Conservation (phyloP, 352 stramenopile genomes). For the Phytopythium boreale region DNA sequence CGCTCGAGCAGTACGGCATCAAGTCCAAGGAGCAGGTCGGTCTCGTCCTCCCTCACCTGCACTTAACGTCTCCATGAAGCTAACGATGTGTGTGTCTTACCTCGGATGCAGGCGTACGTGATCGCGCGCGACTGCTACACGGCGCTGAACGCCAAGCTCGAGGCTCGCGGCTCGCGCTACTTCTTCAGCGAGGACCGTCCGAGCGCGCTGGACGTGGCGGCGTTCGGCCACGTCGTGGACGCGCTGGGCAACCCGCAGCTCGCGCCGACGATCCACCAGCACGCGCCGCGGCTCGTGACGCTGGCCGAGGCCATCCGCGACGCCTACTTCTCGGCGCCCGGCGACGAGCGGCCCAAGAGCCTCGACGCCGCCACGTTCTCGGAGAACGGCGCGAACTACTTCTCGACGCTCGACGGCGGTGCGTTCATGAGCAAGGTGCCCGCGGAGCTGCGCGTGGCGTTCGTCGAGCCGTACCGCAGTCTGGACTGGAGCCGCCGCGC, state of each 20-base stretch:
- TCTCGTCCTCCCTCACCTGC: not conserved
- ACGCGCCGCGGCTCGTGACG: slow-evolving; percentile 69
- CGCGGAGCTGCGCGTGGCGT: slow-evolving; percentile 50
- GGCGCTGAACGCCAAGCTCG: slow-evolving; percentile 77
- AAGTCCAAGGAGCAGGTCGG: slow-evolving; percentile 61
- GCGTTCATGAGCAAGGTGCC: slow-evolving; percentile 75
- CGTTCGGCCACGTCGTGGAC: slow-evolving; percentile 84
- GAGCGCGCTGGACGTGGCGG: slow-evolving; percentile 71
- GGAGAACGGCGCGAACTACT: slow-evolving; percentile 77
- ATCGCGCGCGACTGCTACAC: slow-evolving; percentile 84
- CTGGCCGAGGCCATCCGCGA: slow-evolving; percentile 71
- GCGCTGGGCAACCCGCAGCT: slow-evolving; percentile 74
- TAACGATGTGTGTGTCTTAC: not conserved
- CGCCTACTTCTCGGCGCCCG: slow-evolving; percentile 54
- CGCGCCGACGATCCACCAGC: slow-evolving; percentile 62
- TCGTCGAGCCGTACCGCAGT: slow-evolving; percentile 77
- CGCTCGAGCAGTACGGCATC: slow-evolving; percentile 52
- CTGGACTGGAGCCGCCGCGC: slow-evolving; percentile 83
- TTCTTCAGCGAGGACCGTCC: slow-evolving; percentile 67
- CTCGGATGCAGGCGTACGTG: slow-evolving; percentile 49
- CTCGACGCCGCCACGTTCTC: slow-evolving; percentile 48
- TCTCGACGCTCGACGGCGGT: slow-evolving; percentile 36
- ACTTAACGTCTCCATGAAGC: not conserved
- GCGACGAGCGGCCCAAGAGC: slow-evolving; percentile 28
- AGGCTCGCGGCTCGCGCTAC: slow-evolving; percentile 40